These are phyloP conservation scores for Calonectria fujianensis DNA, from an alignment of 2,329 filamentous ascomycete genomes.

Conservation along the genomic window DNA sequence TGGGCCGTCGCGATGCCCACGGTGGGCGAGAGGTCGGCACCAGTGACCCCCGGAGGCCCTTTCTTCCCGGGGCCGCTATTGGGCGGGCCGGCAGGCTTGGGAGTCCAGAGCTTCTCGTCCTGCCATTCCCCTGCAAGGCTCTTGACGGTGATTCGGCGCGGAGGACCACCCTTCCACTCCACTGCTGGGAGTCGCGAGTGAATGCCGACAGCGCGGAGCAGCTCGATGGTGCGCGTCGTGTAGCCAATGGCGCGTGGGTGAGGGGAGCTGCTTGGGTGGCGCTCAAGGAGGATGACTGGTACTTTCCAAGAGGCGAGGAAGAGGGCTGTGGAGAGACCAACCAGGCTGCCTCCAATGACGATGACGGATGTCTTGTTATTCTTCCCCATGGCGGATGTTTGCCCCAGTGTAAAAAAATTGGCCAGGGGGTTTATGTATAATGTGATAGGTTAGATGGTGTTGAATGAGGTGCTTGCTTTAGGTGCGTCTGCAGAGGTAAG, in stretches of 20 bases:
- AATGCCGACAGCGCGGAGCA: slow-evolving; percentile 56
- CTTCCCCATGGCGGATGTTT: slow-evolving; percentile 5
- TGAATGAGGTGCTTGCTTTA: not conserved
- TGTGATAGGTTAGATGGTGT: slow-evolving; percentile 2
- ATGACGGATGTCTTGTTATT: slow-evolving; percentile 54
- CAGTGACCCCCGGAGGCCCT: not conserved
- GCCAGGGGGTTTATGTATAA: not conserved
- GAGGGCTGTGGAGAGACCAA: slow-evolving; percentile 62
- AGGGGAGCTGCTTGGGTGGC: slow-evolving; percentile 57
- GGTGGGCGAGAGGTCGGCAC: slow-evolving; percentile 40
- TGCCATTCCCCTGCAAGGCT: slow-evolving; percentile 51
- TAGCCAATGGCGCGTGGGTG: slow-evolving; percentile 63
- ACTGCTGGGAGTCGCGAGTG: slow-evolving; percentile 41
- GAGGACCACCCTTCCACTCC: slow-evolving; percentile 46
- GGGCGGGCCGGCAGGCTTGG: slow-evolving; percentile 40
- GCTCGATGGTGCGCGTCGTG: slow-evolving; percentile 62
- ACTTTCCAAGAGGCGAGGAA: slow-evolving; percentile 59
- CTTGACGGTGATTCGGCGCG: slow-evolving; percentile 49
- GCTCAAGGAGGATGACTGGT: slow-evolving; percentile 61
- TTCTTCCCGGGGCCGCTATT: not conserved
- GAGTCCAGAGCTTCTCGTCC: slow-evolving; percentile 48
- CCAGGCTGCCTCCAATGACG: slow-evolving; percentile 63
- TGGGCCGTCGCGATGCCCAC: slow-evolving; percentile 59
- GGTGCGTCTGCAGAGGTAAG: not conserved
- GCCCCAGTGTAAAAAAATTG: not conserved